A percentile compares a stretch with the other conserved stretches of the same genome.
Evolutionary conservation across 1,284 basidiomycete species (phyloP).

Genomic region (Cryptococcus sp.): DNA sequence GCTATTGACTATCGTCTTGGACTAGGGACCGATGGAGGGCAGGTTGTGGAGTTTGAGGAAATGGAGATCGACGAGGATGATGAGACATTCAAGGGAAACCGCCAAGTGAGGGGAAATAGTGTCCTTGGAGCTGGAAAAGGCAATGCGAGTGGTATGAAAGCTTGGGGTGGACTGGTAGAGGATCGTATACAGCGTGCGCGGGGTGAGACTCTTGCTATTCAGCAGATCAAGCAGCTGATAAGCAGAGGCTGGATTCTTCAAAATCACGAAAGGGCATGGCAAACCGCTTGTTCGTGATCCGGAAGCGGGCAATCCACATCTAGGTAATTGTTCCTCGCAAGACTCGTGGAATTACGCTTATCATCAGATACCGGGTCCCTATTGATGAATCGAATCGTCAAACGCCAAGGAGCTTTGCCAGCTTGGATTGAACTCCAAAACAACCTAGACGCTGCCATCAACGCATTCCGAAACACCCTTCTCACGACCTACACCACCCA

Average conservation of each 20-base stretch:
- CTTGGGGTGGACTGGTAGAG: slow-evolving; percentile 71
- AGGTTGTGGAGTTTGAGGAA: slow-evolving; percentile 11
- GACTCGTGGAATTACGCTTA: not conserved
- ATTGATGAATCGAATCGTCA: slow-evolving; percentile 71
- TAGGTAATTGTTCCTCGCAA: slow-evolving; percentile 36
- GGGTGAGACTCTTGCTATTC: slow-evolving; percentile 45
- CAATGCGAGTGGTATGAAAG: slow-evolving; percentile 55
- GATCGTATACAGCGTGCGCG: slow-evolving; percentile 61
- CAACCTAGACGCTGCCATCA: slow-evolving; percentile 58
- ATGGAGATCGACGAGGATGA: slow-evolving; percentile 61
- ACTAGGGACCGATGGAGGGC: slow-evolving; percentile 27
- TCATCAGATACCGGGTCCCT: not conserved
- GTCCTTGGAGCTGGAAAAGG: slow-evolving; percentile 39
- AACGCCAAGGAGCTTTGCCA: slow-evolving; percentile 77
- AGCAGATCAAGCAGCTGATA: not conserved
- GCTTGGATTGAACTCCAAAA: slow-evolving; percentile 85
- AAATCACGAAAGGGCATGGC: slow-evolving; percentile 68
- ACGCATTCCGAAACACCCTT: slow-evolving; percentile 62
- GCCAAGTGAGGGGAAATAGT: slow-evolving; percentile 48
- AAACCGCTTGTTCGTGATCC: slow-evolving; percentile 59
- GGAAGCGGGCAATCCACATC: slow-evolving; percentile 75
- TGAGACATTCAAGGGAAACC: slow-evolving; percentile 52
- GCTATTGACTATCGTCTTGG: slow-evolving; percentile 66
- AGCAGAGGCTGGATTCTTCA: slow-evolving; percentile 58
- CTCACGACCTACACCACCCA: slow-evolving; percentile 51